Evolutionary conservation across 495 filamentous ascomycete species (phyloP), one percentile per base, ranked within the genome.

Genomic region (Aspergillus mulundensis): DNA sequence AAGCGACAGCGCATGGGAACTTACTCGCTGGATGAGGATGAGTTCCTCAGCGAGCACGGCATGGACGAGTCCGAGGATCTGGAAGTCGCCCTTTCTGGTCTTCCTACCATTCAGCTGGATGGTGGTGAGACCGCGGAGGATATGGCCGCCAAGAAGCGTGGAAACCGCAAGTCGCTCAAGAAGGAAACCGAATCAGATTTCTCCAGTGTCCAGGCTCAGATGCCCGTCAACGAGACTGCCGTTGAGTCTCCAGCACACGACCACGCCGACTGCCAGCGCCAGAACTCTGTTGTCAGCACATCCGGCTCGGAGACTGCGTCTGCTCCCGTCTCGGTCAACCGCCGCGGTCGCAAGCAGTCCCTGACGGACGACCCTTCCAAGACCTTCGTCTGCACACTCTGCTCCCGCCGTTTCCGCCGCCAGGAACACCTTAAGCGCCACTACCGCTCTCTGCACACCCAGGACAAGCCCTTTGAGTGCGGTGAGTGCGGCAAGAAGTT

Each of bases 371-470:
- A 99, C 63, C 94, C 95, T 4, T 95, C 90, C 62, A 99, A 99
- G 85, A 96, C 91, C 0, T 99, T 97, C 63, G 88, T 95, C 50
- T 99, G 95, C 78, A 88, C 90, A 40, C 80, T 97, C 18, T 99
- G 95, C 83, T 89, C 86, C 43, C 90, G 95, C 50, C 91, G 95
- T 49, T 99, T 99, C 86, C 90, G 95, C 58, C 90, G 95, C 56
- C 95, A 97, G 70, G 95, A 99, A 69, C 95, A 99, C 65, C 86
- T 99, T 55, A 97, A 97, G 85, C 90, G 95, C 57, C 95, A 99
- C 77, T 96, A 96, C 79, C 85, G 95, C 43, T 97, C 95, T 38
- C 89, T 99, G 41, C 95, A 97, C 78, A 99, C 95, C 1, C 85
- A 95, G 62, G 94, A 97, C 57, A 99, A 99, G 84, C 95, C 95